Evolutionary conservation across 2,329 filamentous ascomycete genomes (phyloP).

Genomic region (Leptographium flavum): DNA sequence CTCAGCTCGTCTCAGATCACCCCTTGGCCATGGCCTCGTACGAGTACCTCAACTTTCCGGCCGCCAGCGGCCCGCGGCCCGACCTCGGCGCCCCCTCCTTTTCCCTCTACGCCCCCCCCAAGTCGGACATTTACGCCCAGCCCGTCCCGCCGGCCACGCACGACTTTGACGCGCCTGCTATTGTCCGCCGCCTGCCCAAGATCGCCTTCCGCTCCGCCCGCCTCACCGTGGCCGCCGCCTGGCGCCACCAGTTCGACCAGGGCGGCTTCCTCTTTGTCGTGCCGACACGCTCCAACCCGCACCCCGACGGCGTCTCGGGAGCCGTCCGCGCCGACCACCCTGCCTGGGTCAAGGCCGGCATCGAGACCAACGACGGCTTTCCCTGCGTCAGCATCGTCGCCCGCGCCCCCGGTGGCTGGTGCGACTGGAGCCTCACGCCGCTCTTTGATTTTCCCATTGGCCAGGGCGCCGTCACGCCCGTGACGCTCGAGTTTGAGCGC

Average conservation of each 20-base stretch:
- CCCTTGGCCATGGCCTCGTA: not conserved
- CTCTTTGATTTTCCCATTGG: conserved; percentile 1
- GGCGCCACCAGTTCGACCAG: conserved; percentile 9
- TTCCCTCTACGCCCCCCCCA: conserved; percentile 6
- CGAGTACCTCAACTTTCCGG: not conserved
- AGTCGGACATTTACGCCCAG: conserved; percentile 9
- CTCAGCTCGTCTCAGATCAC: too few relatives aligned
- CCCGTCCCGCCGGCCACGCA: conserved; percentile 2
- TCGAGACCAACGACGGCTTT: conserved; percentile 8
- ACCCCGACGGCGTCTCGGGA: conserved; percentile 1
- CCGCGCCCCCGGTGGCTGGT: conserved; percentile 4
- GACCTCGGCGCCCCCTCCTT: not conserved
- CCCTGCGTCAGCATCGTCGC: conserved; percentile 8
- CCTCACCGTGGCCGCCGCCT: conserved; percentile 4
- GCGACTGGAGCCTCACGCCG: conserved; percentile 10
- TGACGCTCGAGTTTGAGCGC: conserved; percentile 5
- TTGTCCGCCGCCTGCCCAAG: conserved; percentile 2
- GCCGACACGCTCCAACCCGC: conserved; percentile 3
- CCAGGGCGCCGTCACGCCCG: not conserved
- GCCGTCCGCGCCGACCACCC: conserved; percentile 1
- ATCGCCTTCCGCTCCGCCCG: conserved; percentile 3
- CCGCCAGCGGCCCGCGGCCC: not conserved
- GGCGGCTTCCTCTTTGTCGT: conserved; percentile 8
- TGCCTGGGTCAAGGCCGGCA: conserved; percentile 12
- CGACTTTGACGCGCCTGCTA: conserved; percentile 6